Percentiles rank a stretch among this genome's conserved stretches.
These are phyloP conservation scores for Leccinum pachyderme DNA, from an alignment of 1,284 basidiomycete genomes.

Conservation along the genomic window DNA sequence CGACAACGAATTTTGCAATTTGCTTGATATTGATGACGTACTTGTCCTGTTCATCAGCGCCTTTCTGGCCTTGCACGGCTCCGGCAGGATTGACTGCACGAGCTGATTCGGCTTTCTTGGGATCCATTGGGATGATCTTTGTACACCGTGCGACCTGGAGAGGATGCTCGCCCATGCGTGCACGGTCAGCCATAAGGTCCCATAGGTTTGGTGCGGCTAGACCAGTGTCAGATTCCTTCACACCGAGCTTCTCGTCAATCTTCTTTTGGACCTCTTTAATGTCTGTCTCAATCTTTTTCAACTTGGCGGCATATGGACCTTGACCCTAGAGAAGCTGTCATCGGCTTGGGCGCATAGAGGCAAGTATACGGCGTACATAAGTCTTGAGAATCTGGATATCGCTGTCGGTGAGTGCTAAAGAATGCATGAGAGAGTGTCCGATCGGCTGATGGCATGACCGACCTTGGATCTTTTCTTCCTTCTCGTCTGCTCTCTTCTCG, in stretches of 20 bases:
- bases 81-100: constrained; percentile 70
- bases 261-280: constrained; percentile 97
- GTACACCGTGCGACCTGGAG: constrained; percentile 98
- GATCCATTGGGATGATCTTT: constrained; percentile 91
- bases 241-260: constrained; percentile 96
- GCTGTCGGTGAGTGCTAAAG: constrained; percentile 88
- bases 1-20: constrained; percentile 99
- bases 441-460: constrained; percentile 29
- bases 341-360: not conserved
- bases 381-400: constrained; percentile 99
- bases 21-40: constrained; percentile 99
- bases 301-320: constrained; percentile 90
- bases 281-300: constrained; percentile 91
- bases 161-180: constrained; percentile 91
- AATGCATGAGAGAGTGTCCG: constrained; percentile 11
- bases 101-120: constrained; percentile 68
- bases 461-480: constrained; percentile 93
- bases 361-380: constrained; percentile 56
- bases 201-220: constrained; percentile 95
- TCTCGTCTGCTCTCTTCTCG: constrained; percentile 78
- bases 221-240: constrained; percentile 98
- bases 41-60: constrained; percentile 96
- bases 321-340: constrained; percentile 66
- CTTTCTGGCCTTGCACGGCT: constrained; percentile 80
- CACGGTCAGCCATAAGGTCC: constrained; percentile 88